These are phyloP conservation scores for Saccharomycodes ludwigii DNA, from an alignment of 805 yeast species.

Conservation along the genomic window DNA sequence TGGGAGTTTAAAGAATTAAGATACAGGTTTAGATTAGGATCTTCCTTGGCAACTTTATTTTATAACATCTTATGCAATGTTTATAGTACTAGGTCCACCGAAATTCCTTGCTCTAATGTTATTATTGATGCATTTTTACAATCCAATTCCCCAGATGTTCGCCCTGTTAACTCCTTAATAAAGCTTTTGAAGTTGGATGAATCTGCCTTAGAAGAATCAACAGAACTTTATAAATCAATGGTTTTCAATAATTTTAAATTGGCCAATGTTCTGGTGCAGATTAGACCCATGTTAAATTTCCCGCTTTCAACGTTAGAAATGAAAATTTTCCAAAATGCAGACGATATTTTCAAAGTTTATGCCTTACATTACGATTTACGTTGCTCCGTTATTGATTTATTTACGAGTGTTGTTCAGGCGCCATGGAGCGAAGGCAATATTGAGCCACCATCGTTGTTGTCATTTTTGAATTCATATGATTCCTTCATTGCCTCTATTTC, in stretches of 20 bases:
- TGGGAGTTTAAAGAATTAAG: constrained; percentile 50
- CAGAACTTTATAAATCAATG: too few species aligned
- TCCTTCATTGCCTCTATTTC: too few species aligned
- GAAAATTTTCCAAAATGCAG: constrained; percentile 41
- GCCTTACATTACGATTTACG: constrained; percentile 37
- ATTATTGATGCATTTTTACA: constrained; percentile 47
- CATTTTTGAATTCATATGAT: constrained; percentile 61
- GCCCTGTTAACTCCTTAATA: constrained; percentile 31
- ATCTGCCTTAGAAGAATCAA: too few species aligned
- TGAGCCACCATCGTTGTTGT: constrained; percentile 77
- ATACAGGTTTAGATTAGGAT: constrained; percentile 54
- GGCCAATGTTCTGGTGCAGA: constrained; percentile 40
- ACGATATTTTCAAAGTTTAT: constrained; percentile 47
- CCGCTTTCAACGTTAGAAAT: constrained; percentile 57
- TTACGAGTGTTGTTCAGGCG: constrained; percentile 45
- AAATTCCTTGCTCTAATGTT: constrained; percentile 27
- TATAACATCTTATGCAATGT: constrained; percentile 38
- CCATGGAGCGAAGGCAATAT: constrained; percentile 43
- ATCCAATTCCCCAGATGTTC: constrained; percentile 34
- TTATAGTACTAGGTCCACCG: constrained; percentile 39
- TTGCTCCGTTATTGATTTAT: constrained; percentile 37
- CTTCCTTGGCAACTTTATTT: constrained; percentile 40
- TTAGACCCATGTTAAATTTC: constrained; percentile 37
- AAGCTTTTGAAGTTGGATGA: constrained; percentile 47
- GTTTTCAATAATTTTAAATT: too few species aligned